These are phyloP conservation scores for Wickerhamomyces sp. DNA, from an alignment of 1,139 yeast genomes.

Conservation along the genomic window DNA sequence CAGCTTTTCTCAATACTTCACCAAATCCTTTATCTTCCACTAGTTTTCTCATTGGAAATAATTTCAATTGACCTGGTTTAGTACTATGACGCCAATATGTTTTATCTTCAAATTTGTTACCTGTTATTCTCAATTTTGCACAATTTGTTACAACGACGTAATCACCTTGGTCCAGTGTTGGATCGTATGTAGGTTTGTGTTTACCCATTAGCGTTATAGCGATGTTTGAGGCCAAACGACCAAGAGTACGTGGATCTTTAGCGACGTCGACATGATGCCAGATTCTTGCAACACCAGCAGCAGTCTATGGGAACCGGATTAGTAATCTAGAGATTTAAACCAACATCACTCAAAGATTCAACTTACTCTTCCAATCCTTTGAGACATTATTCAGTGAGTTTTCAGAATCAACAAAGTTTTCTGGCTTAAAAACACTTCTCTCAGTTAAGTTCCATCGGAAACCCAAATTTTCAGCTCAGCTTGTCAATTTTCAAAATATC, in stretches of 20 bases:
- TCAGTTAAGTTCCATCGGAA: too few species aligned
- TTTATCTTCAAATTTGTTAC: slow-evolving; percentile 77
- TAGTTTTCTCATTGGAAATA: slow-evolving; percentile 76
- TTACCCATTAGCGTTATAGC: slow-evolving; percentile 91
- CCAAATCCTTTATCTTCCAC: slow-evolving; percentile 78
- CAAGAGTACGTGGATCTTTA: slow-evolving; percentile 77
- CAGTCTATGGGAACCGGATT: slow-evolving; percentile 11
- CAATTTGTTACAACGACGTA: slow-evolving; percentile 96
- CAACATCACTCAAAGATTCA: too few species aligned
- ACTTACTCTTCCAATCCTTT: slow-evolving; percentile 32
- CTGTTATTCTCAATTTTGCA: slow-evolving; percentile 71
- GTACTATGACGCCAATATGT: slow-evolving; percentile 89
- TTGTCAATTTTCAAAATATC: too few species aligned
- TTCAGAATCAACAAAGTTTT: background rate
- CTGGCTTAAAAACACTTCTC: too few species aligned
- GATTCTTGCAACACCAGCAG: slow-evolving; percentile 68
- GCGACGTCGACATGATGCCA: slow-evolving; percentile 98
- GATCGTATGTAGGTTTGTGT: slow-evolving; percentile 86
- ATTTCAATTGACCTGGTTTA: slow-evolving; percentile 84
- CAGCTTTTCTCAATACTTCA: slow-evolving; percentile 80
- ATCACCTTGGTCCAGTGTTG: slow-evolving; percentile 83
- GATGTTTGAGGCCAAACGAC: slow-evolving; percentile 85
- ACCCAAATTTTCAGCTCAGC: too few species aligned
- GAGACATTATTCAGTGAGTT: slow-evolving; percentile 27
- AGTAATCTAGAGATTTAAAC: background rate